Evolutionary conservation across 495 filamentous ascomycete species (phyloP).

Genomic region (Hapsidospora chrysogenum): DNA sequence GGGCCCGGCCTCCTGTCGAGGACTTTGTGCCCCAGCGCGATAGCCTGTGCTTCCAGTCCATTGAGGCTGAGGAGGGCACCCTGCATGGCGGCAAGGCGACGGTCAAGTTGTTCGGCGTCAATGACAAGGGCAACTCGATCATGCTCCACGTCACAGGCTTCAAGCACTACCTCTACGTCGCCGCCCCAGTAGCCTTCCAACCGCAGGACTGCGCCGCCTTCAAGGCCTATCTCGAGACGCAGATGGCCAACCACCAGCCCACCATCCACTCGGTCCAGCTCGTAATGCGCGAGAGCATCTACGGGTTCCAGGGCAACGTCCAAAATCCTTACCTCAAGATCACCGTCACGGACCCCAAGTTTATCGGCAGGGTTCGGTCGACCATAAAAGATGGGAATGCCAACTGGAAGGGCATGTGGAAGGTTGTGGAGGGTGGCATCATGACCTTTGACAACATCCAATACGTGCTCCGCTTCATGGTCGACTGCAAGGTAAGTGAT

Average conservation of each 20-base stretch:
- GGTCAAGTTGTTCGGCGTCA: conserved; percentile 90
- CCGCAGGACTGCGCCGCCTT: conserved; percentile 60
- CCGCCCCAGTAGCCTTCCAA: conserved; percentile 68
- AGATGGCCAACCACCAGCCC: conserved; percentile 45
- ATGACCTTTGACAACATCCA: conserved; percentile 90
- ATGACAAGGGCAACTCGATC: conserved; percentile 86
- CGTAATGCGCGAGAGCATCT: conserved; percentile 74
- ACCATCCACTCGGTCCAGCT: conserved; percentile 52
- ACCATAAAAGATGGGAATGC: conserved; percentile 55
- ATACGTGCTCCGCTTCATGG: conserved; percentile 94
- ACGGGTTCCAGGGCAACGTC: conserved; percentile 79
- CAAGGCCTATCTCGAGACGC: conserved; percentile 57
- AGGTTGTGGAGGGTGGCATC: conserved; percentile 45
- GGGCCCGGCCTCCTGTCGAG: conserved; percentile 63
- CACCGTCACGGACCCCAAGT: conserved; percentile 73
- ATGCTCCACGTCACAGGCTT: conserved; percentile 92
- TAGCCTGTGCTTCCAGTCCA: conserved; percentile 79
- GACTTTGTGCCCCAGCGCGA: conserved; percentile 56
- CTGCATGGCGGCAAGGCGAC: conserved; percentile 53
- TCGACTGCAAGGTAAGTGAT: conserved; percentile 58
- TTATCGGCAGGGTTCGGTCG: conserved; percentile 52
- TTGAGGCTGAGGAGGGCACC: conserved; percentile 83
- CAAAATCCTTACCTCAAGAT: conserved; percentile 90
- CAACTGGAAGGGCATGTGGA: conserved; percentile 89
- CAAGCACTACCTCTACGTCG: conserved; percentile 88